Evolutionary conservation across 164 flowering plant species (phyloP).

Genomic region (Annona squamosa): DNA sequence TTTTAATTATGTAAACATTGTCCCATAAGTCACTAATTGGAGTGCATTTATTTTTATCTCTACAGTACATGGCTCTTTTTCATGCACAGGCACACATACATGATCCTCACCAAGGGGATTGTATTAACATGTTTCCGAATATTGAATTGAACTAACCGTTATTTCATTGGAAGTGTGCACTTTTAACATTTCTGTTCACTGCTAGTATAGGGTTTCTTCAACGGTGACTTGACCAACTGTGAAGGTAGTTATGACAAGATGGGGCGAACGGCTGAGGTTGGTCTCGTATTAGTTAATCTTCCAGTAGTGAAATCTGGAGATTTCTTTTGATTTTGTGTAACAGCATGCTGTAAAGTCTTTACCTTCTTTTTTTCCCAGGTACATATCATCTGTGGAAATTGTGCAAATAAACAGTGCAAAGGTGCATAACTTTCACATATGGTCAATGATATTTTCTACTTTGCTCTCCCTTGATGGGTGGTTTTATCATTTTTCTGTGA

Average conservation of each 20-base stretch:
- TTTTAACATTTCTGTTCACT: slow-evolving; percentile 8
- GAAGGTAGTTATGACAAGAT: slow-evolving; percentile 71
- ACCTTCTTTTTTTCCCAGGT: slow-evolving; percentile 40
- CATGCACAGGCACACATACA: neutral
- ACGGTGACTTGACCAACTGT: slow-evolving; percentile 76
- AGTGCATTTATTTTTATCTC: neutral
- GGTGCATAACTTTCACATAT: slow-evolving; percentile 26
- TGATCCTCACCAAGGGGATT: neutral
- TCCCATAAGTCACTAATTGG: neutral
- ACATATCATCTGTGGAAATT: slow-evolving; percentile 70
- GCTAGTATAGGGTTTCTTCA: slow-evolving; percentile 50
- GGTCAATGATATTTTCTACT: neutral
- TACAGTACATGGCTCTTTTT: neutral
- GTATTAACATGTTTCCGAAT: neutral
- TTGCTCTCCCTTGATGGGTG: too few species aligned
- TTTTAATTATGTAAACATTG: too few species aligned
- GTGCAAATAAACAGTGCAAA: slow-evolving; percentile 60
- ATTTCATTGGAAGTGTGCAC: neutral
- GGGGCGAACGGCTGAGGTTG: slow-evolving; percentile 94
- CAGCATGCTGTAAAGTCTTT: neutral
- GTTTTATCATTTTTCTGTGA: too few species aligned
- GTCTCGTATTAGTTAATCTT: slow-evolving; percentile 7
- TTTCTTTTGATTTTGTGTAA: neutral
- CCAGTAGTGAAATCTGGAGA: neutral
- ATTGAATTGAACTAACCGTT: too few species aligned